Percentiles rank a stretch among this genome's conserved stretches.
Evolutionary conservation across 306 rosid species (phyloP).

Genomic region (Crataegus laevigata): DNA sequence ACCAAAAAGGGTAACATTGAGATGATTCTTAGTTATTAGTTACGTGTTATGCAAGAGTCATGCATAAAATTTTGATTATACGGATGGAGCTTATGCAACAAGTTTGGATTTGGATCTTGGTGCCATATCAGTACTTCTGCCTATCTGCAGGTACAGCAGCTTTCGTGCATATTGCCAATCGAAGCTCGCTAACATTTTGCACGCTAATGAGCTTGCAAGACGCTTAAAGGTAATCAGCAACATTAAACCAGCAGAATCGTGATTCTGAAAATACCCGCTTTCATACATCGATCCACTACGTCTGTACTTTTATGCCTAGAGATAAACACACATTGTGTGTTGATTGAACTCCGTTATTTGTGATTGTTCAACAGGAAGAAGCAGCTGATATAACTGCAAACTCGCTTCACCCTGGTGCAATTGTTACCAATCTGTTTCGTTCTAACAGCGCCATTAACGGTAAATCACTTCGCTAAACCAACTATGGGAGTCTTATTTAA

Average conservation of each 20-base stretch:
- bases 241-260: not conserved
- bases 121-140: too few relatives aligned
- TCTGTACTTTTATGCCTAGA: too few relatives aligned
- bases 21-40: not conserved
- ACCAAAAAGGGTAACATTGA: conserved; percentile 48
- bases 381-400: conserved; percentile 61
- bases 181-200: conserved; percentile 82
- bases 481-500: not conserved
- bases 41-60: not conserved
- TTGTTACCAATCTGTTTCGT: conserved; percentile 64
- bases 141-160: conserved; percentile 48
- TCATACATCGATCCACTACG: too few relatives aligned
- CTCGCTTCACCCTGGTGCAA: conserved; percentile 83
- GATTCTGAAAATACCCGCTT: not conserved
- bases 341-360: conserved; percentile 5
- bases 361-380: conserved; percentile 54
- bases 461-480: conserved; percentile 13
- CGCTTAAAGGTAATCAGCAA: conserved; percentile 40
- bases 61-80: too few relatives aligned
- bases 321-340: not conserved
- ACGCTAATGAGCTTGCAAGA: conserved; percentile 76
- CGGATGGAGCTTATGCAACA: too few relatives aligned
- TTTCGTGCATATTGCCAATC: conserved; percentile 82
- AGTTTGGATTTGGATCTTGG: too few relatives aligned
- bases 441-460: conserved; percentile 25